Evolutionary conservation across 2,329 filamentous ascomycete species (phyloP).

Genomic region (Bipolaris bicolor): DNA sequence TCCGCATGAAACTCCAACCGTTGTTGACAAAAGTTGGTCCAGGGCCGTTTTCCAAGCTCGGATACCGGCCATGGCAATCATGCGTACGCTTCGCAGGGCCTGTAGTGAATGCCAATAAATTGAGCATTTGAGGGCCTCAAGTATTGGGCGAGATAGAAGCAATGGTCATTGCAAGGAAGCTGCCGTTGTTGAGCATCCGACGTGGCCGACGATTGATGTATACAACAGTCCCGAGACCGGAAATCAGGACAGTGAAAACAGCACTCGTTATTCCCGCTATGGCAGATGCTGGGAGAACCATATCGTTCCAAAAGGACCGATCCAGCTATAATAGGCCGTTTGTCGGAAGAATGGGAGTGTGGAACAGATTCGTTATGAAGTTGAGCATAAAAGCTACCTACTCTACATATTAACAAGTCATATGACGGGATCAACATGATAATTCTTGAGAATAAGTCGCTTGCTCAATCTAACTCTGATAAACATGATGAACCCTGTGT

Average conservation of each 20-base stretch:
- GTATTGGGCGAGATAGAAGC: not conserved
- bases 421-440: not conserved
- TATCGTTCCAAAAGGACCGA: not conserved
- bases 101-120: too few relatives aligned
- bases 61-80: not conserved
- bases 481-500: not conserved
- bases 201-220: not conserved
- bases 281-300: not conserved
- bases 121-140: not conserved
- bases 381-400: not conserved
- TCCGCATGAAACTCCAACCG: not conserved
- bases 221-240: not conserved
- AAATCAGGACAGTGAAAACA: not conserved
- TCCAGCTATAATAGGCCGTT: not conserved
- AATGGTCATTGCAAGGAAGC: not conserved
- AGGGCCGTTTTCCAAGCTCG: slow-evolving; percentile 7
- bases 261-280: not conserved
- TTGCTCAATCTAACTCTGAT: slow-evolving; percentile 1
- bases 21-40: slow-evolving; percentile 2
- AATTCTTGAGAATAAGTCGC: not conserved
- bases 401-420: not conserved
- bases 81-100: not conserved
- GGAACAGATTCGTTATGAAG: too few relatives aligned
- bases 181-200: not conserved
- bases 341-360: not conserved